Base-by-base conservation (phyloP, 2,329 filamentous ascomycete genomes). In the Chrysoporthe puriensis region DNA sequence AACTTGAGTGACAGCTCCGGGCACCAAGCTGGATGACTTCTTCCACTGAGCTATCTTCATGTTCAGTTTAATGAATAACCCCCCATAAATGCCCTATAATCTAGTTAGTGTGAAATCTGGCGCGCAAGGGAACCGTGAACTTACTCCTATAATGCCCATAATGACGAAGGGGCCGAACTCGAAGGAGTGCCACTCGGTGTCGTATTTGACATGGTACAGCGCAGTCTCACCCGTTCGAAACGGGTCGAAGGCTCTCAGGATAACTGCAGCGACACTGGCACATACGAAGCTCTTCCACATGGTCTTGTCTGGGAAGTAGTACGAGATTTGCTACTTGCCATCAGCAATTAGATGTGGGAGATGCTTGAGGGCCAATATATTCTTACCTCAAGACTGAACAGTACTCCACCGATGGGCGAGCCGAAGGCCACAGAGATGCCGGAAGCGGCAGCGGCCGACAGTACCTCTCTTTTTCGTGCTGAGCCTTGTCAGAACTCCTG, bases 201-300 rank as follows among this genome's bases (percentile, higher is more conserved):
- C 94, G 78, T 97, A 98, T 46, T 92, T 95, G 74, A 97, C 94
- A 79, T 99, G 94, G 77, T 97, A 99, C 65, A 98, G 83, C 58
- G 98, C 96, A 64, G 98, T 90, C 78, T 99, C 96, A 64, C 95
- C 96, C 1, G 94, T 97, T 64, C 96, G 88, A 77, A 98, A 97
- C 4, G 96, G 96, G 76, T 99, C 96, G 70, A 97, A 87, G 5
- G 93, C 93, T 78, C 98, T 95, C 4, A 99, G 84, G 16, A 94
- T 93, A 48, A 98, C 93, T 21, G 96, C 95, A 18, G 94, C 96
- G n/a, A 97, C 93, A 94, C 98, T 98, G 76, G 96, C 96, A 74
- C 96, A 98, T 52, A 99, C 96, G 76, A 99, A 99, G 74, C 94
- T 97, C 78, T 97, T 96, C 96, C 96, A 99, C 96, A 99, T 98